Conservation (phyloP, 768 basidiomycete genomes). For the Grammothele lineata region DNA sequence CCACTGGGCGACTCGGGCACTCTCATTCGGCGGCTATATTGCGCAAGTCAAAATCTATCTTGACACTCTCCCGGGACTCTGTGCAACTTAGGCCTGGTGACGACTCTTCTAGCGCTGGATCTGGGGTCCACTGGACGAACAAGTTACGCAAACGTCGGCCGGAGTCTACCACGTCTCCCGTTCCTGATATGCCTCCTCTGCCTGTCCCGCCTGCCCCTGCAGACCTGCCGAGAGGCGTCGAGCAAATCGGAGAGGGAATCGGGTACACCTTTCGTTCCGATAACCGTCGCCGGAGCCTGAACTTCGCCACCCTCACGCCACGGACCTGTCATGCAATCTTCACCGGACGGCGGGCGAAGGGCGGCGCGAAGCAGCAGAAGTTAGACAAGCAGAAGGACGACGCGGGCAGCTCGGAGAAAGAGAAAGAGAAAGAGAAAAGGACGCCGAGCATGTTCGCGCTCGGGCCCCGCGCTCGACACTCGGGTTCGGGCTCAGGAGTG, state of each 20-base stretch:
- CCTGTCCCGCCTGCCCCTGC: conserved; percentile 24
- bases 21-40: conserved; percentile 3
- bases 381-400: background rate
- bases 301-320: conserved; percentile 15
- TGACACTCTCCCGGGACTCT: conserved; percentile 30
- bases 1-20: conserved; percentile 8
- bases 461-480: no score
- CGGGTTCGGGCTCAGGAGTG: no score
- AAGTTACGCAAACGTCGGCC: conserved; percentile 36
- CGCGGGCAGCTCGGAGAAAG: no score
- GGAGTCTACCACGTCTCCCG: no score
- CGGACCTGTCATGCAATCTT: conserved; percentile 19
- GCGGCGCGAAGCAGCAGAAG: background rate
- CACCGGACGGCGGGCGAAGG: conserved; percentile 5
- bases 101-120: conserved; percentile 13
- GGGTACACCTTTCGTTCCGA: conserved; percentile 21
- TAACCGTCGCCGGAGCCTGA: conserved; percentile 9
- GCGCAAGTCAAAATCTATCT: conserved; percentile 15
- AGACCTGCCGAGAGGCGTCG: conserved; percentile 35
- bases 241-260: conserved; percentile 32
- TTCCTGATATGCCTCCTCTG: conserved; percentile 10
- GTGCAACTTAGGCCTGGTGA: conserved; percentile 11
- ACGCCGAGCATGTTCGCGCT: no score
- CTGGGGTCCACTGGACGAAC: conserved; percentile 27
- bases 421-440: background rate